Evolutionary conservation across 1,139 yeast genomes (phyloP).

Genomic region (Magnusiomyces fungicola): DNA sequence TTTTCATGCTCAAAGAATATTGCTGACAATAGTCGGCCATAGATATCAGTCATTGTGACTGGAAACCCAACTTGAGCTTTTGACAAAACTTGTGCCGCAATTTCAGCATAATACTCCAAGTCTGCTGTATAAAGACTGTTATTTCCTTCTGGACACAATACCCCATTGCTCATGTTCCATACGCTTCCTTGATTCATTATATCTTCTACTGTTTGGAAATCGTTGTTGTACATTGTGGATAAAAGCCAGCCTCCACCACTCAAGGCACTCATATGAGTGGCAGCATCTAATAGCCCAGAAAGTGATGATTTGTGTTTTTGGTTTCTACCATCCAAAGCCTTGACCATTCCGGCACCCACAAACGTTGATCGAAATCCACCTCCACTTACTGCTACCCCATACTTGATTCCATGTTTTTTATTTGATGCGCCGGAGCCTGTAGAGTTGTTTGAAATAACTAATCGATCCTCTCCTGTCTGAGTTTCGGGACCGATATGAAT

Average conservation of each 20-base stretch:
- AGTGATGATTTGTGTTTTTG: conserved; percentile 47
- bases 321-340: conserved; percentile 65
- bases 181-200: conserved; percentile 43
- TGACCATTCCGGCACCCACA: conserved; percentile 66
- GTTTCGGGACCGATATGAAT: too few species aligned
- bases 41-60: conserved; percentile 64
- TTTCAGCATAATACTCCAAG: conserved; percentile 7
- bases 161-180: conserved; percentile 57
- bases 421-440: too few species aligned
- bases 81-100: background rate
- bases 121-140: conserved; percentile 39
- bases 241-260: conserved; percentile 87
- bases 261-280: conserved; percentile 69
- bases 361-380: conserved; percentile 84
- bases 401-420: conserved; percentile 22
- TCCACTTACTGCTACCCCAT: conserved; percentile 70
- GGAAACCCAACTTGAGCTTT: conserved; percentile 66
- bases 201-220: conserved; percentile 65
- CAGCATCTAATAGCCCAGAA: conserved; percentile 68
- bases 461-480: too few species aligned
- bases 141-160: conserved; percentile 7
- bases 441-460: too few species aligned
- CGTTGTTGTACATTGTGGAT: conserved; percentile 69
- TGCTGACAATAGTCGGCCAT: conserved; percentile 79
- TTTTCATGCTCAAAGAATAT: conserved; percentile 45